Conservation (phyloP, 768 basidiomycete genomes). For the Lactarius hengduanensis region DNA sequence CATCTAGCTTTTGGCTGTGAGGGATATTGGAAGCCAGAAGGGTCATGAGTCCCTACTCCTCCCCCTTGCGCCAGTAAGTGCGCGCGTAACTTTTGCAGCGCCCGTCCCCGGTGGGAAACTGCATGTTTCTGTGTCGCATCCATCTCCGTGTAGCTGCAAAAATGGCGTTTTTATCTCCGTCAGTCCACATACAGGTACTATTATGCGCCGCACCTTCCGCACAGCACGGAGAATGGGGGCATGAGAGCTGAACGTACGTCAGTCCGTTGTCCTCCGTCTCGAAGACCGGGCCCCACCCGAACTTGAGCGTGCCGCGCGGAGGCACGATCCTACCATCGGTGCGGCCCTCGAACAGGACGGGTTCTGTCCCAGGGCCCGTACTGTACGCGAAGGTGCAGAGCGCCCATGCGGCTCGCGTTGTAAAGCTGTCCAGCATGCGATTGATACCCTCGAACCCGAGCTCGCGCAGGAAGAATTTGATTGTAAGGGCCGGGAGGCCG, state of each 20-base stretch:
- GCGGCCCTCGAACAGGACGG: slow-evolving; percentile 80
- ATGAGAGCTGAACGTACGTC: slow-evolving; percentile 52
- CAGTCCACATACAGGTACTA: background rate
- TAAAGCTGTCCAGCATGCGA: slow-evolving; percentile 73
- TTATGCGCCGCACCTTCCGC: background rate
- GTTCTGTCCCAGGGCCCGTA: slow-evolving; percentile 74
- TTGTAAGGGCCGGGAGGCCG: slow-evolving; percentile 95
- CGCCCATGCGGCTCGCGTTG: slow-evolving; percentile 77
- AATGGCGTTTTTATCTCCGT: background rate
- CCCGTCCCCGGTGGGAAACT: slow-evolving; percentile 65
- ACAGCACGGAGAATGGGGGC: background rate
- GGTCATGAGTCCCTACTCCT: background rate
- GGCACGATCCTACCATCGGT: slow-evolving; percentile 91
- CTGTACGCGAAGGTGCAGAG: slow-evolving; percentile 97
- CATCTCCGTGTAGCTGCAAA: slow-evolving; percentile 66
- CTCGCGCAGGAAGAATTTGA: slow-evolving; percentile 85
- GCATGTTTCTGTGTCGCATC: slow-evolving; percentile 56
- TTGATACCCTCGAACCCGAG: slow-evolving; percentile 92
- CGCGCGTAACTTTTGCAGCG: slow-evolving; percentile 54
- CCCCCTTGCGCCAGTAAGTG: slow-evolving; percentile 37
- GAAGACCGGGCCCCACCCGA: slow-evolving; percentile 93
- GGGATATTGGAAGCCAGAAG: background rate
- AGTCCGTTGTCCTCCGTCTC: slow-evolving; percentile 72
- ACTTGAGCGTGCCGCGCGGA: slow-evolving; percentile 69
- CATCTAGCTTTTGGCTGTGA: background rate